Evolutionary conservation across 805 yeast genomes (phyloP).

Genomic region (Nakazawaea molendinolei): DNA sequence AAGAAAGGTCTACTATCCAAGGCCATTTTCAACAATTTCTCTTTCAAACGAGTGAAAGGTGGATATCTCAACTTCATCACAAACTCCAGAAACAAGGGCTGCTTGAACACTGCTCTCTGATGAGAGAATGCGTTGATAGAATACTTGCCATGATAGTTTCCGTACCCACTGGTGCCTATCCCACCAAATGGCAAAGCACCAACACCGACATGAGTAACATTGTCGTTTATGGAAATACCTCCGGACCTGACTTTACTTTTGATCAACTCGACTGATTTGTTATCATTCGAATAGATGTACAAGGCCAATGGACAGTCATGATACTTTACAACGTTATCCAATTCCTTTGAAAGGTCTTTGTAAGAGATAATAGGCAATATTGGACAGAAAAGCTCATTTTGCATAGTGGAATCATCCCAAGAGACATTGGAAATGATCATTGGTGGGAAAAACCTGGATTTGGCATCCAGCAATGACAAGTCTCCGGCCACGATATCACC

Average conservation of each 20-base stretch:
- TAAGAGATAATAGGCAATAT: conserved; percentile 67
- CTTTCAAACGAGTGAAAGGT: conserved; percentile 35
- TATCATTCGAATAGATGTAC: conserved; percentile 54
- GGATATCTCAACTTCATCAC: conserved; percentile 59
- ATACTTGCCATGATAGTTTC: conserved; percentile 71
- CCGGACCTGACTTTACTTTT: conserved; percentile 62
- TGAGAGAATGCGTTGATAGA: conserved; percentile 74
- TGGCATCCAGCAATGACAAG: conserved; percentile 22
- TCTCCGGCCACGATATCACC: conserved; percentile 52
- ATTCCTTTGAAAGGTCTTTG: conserved; percentile 33
- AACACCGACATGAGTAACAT: conserved; percentile 63
- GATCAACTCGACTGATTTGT: conserved; percentile 42
- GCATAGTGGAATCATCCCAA: conserved; percentile 68
- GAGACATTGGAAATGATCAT: conserved; percentile 59
- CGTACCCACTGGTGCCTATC: conserved; percentile 76
- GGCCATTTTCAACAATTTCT: conserved; percentile 18
- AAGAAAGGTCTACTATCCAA: conserved; percentile 28
- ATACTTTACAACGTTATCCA: conserved; percentile 33
- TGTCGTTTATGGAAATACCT: conserved; percentile 62
- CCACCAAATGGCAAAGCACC: conserved; percentile 85
- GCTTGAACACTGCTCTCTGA: conserved; percentile 58
- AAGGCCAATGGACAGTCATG: conserved; percentile 80
- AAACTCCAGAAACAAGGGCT: conserved; percentile 59
- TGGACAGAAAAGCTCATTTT: conserved; percentile 80
- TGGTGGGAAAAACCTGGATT: conserved; percentile 56